Evolutionary conservation across 352 stramenopile species (phyloP), one percentile per base, ranked within the genome.

Genomic region (Pythium monospermum): DNA sequence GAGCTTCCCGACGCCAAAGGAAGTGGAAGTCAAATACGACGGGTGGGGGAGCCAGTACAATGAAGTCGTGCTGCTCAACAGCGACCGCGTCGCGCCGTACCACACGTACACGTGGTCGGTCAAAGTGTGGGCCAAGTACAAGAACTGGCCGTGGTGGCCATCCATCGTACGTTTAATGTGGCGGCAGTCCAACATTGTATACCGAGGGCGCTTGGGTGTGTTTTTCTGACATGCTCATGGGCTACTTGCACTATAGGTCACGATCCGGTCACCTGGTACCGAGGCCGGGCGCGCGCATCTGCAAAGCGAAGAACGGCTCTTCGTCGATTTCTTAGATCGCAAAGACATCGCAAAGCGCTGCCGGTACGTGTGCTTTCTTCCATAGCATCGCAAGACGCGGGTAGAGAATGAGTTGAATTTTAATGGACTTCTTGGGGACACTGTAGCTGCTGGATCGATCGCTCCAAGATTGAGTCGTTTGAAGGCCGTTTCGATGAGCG

Each of bases 71-170:
- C 39, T 30, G 8, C 41, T 89, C 19, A 64, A 85, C 49, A 76
- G 72, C 52, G 53, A 71, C 27, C 73, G 78, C 13, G 70, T 89
- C 16, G 81, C 77, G 8, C 81, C 81, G 7, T 89, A 77, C 55
- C 71, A 91, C 46, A 87, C 77, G 27, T 91, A 81, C 49, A 91
- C 81, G 40, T 88, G 68, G 76, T 54, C 63, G 7, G 77, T 89
- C 55, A 89, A 89, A 52, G 86, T 77, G 50, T 91, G 81, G 81
- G 76, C 80, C 40, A 87, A 85, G 49, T 91, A 87, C 56, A 64
- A 75, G 15, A 91, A 91, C 44, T 91, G 76, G 76, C 81, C 77
- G 1, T 61, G 71, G 39, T 91, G 81, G 81, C 77, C 81, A 3
- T 79, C 76, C 4, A 19, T 91, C 25, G 80, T 91, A 37, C n/a